phyloP scores from a whole-genome alignment of 2,329 filamentous ascomycete genomes.

The Arachnomyces sp. region DNA sequence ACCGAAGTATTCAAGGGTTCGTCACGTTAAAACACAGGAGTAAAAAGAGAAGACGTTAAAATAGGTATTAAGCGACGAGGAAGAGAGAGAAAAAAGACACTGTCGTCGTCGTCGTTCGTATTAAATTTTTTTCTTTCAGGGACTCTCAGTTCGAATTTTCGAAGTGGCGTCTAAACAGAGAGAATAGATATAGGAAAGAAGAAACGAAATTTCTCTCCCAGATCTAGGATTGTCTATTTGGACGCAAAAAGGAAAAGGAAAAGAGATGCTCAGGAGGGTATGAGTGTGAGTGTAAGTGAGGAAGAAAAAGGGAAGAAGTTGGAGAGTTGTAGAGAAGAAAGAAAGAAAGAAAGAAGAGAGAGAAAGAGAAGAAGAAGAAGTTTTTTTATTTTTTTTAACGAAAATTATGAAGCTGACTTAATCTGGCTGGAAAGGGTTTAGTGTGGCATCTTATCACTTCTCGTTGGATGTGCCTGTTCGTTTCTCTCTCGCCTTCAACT shows the following conservation, averaged over 20 bases:
- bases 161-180: slow-evolving; percentile 1
- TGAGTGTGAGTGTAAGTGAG: slow-evolving; percentile 1
- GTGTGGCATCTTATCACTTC: no score
- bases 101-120: neutral
- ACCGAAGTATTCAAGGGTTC: slow-evolving; percentile 1
- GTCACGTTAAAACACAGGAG: neutral
- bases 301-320: neutral
- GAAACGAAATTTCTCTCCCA: slow-evolving; percentile 5
- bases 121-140: no score
- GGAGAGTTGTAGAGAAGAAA: slow-evolving; percentile 1
- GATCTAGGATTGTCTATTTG: slow-evolving; percentile 6
- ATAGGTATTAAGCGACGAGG: neutral
- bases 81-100: neutral
- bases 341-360: slow-evolving; percentile 5
- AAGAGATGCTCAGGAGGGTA: slow-evolving; percentile 1
- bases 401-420: no score
- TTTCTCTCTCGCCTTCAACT: no score
- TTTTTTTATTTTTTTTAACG: neutral
- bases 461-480: no score
- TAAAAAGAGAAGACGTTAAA: slow-evolving; percentile 1
- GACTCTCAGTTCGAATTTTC: no score
- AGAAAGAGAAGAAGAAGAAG: slow-evolving; percentile 2
- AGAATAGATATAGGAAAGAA: slow-evolving; percentile 3
- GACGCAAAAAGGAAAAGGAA: slow-evolving; percentile 2
- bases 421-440: no score